A percentile compares a stretch with the other conserved stretches of the same genome.
These are phyloP conservation scores for Solanum chaucha DNA, from an alignment of 257 asterid species.

Conservation along the genomic window DNA sequence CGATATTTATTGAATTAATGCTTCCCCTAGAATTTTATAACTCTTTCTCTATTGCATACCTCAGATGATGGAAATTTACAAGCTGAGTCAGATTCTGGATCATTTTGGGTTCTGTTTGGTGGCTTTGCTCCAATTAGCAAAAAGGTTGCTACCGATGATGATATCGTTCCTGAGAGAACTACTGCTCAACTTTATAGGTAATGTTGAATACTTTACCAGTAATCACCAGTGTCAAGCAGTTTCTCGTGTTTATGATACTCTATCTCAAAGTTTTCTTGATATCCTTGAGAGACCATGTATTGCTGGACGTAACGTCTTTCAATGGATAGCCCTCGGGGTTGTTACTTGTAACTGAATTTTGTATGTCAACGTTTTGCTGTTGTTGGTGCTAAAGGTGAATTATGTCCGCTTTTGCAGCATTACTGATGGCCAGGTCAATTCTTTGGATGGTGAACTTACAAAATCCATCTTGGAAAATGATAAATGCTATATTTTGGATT, in stretches of 20 bases:
- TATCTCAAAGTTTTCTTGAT: background rate
- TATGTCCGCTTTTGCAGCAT: conserved; percentile 33
- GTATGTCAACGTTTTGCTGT: background rate
- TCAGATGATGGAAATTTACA: conserved; percentile 94
- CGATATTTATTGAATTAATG: background rate
- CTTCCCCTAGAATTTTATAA: background rate
- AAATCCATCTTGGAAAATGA: conserved; percentile 76
- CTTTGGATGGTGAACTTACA: conserved; percentile 77
- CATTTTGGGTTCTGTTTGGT: conserved; percentile 96
- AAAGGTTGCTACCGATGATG: conserved; percentile 82
- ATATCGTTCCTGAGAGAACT: conserved; percentile 72
- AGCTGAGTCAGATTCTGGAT: conserved; percentile 97
- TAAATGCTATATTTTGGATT: conserved; percentile 80
- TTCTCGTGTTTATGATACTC: background rate
- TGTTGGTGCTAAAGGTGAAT: background rate
- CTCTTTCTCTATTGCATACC: background rate
- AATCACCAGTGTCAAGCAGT: background rate
- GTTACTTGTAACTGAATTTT: background rate
- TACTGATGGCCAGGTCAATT: conserved; percentile 52
- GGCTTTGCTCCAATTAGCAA: conserved; percentile 97
- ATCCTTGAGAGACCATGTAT: background rate
- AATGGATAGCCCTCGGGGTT: background rate
- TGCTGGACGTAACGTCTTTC: background rate
- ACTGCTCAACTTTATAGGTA: conserved; percentile 72
- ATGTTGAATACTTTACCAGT: background rate